Base-by-base conservation (phyloP, 2,329 filamentous ascomycete species). In the Neofusicoccum parvum region DNA sequence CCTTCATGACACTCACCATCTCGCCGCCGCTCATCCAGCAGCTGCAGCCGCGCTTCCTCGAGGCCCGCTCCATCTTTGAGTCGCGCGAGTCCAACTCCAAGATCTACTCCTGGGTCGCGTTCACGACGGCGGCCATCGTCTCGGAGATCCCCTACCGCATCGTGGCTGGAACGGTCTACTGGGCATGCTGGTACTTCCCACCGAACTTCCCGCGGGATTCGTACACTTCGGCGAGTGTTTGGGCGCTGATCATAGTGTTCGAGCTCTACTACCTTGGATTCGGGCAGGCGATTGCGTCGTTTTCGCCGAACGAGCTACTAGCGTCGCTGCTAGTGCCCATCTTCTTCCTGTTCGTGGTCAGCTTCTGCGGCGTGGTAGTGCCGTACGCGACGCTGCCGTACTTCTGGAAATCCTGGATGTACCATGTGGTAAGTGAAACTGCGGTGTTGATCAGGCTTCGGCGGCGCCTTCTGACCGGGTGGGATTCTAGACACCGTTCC, bases 1-100 rank as follows among this genome's bases (percentile, higher is more conserved):
- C 90, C 64, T 94, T 94, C 77, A 88, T 92, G 84, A 90, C 89
- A 0, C 81, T 94, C 3, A 92, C 88, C 6, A 91, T 95, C 68
- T 85, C 86, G 1, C 90, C 90, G 0, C 89, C 90, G 0, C 80
- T 94, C 0, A 91, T 94, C 66, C 89, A 93, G 71, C 90, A 94
- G 70, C 81, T 94, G 0, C 90, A 94, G 72, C 91, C 91, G 0
- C 85, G 86, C 5, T 93, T 90, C 73, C 79, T 92, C 60, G 80
- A 85, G 66, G 85, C 87, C 50, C 84, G 90, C 3, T 82, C 85
- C 37, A 82, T 94, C 32, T 95, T 91, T 78, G 80, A 90, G 73
- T 87, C 85, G 1, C 85, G 92, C 5, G 92, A 95, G 75, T 85
- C 88, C 56, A 91, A 86, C n/a, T 87, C 89, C 15, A 92, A 92